Conservation (phyloP, 768 basidiomycete genomes). For the Imleria badia region DNA sequence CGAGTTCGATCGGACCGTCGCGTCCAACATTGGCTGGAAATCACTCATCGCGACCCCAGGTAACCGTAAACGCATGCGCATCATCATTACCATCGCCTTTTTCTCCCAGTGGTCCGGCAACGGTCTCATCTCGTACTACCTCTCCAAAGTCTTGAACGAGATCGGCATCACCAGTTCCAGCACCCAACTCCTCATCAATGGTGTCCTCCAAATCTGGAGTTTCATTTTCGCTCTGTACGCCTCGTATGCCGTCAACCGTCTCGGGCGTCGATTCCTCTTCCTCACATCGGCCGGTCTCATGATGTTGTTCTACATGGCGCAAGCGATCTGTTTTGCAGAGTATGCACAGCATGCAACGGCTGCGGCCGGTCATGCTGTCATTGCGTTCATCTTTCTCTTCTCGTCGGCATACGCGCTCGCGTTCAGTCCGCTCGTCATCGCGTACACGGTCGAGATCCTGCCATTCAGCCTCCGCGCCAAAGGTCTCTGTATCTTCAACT, state of each 20-base stretch:
- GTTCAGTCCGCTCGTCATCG: slow-evolving; percentile 69
- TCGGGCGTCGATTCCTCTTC: slow-evolving; percentile 69
- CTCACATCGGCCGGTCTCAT: slow-evolving; percentile 56
- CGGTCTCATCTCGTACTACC: slow-evolving; percentile 72
- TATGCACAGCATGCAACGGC: slow-evolving; percentile 44
- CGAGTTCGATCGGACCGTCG: slow-evolving; percentile 60
- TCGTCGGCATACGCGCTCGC: slow-evolving; percentile 60
- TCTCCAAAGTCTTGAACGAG: slow-evolving; percentile 63
- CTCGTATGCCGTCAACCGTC: slow-evolving; percentile 46
- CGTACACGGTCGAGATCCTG: slow-evolving; percentile 73
- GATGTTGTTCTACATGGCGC: slow-evolving; percentile 63
- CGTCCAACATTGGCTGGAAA: slow-evolving; percentile 64
- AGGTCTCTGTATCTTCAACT: slow-evolving; percentile 75
- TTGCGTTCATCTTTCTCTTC: slow-evolving; percentile 58
- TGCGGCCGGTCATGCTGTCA: slow-evolving; percentile 50
- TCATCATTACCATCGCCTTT: slow-evolving; percentile 64
- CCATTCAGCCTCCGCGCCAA: slow-evolving; percentile 80
- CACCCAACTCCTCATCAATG: slow-evolving; percentile 63
- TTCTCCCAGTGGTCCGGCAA: slow-evolving; percentile 82
- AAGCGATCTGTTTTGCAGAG: slow-evolving; percentile 64
- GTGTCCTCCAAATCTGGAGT: slow-evolving; percentile 51
- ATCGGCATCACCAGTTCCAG: slow-evolving; percentile 56
- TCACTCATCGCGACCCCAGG: slow-evolving; percentile 65
- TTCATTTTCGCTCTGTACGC: slow-evolving; percentile 16
- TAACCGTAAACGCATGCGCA: slow-evolving; percentile 65